These are phyloP conservation scores for Crithidia bombi DNA, from an alignment of 208 protist genomes.

Conservation along the genomic window DNA sequence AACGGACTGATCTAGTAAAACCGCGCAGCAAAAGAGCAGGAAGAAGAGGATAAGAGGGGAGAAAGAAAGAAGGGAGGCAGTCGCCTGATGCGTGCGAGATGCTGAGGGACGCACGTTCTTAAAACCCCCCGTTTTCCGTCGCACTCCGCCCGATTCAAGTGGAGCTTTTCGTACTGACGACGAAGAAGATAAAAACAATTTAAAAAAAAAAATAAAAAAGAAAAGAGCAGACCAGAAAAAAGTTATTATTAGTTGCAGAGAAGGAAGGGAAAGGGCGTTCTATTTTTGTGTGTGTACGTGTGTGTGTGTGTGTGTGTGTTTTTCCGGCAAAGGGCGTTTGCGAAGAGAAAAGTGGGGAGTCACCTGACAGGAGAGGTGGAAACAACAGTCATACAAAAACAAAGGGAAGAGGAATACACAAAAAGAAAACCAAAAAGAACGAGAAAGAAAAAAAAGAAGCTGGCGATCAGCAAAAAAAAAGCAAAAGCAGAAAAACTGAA, in stretches of 20 bases:
- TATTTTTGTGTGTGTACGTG: too few species aligned
- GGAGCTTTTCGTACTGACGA: not conserved
- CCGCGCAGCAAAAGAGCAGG: not conserved
- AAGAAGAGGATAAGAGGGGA: too few species aligned
- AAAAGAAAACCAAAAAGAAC: not conserved
- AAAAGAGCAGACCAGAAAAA: too few species aligned
- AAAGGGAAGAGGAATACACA: slow-evolving; percentile 2
- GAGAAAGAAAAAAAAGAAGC: slow-evolving; percentile 1
- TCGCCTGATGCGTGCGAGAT: not conserved
- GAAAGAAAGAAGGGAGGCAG: not conserved
- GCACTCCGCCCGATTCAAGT: not conserved
- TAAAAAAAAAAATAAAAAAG: not conserved
- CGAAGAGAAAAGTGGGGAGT: too few species aligned
- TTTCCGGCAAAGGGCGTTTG: too few species aligned
- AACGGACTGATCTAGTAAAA: not conserved
- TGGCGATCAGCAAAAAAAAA: not conserved
- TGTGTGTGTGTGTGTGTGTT: too few species aligned
- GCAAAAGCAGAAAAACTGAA: not conserved
- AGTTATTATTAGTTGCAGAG: too few species aligned
- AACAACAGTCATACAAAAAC: too few species aligned
- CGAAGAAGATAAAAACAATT: not conserved
- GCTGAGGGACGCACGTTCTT: not conserved
- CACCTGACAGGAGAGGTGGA: too few species aligned
- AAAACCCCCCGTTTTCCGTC: too few species aligned
- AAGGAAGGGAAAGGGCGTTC: too few species aligned